Conservation (phyloP, 306 rosid species). For the Crotalaria pallida region DNA sequence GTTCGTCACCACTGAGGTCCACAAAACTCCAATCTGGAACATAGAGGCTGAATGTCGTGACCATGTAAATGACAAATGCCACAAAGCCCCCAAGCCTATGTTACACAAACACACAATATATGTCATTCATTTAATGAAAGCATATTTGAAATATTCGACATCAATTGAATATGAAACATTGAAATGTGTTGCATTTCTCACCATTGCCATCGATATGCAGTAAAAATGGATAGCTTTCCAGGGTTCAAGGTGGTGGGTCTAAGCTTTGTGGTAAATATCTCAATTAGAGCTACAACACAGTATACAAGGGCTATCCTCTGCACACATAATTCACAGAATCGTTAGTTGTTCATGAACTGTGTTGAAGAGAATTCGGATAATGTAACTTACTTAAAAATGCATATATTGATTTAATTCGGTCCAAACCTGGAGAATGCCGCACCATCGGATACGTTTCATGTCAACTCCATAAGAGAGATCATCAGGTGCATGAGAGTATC, state of each 20-base stretch:
- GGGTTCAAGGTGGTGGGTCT: constrained; percentile 43
- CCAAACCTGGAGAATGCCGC: constrained; percentile 70
- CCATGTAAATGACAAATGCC: constrained; percentile 47
- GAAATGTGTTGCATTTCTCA: constrained; percentile 1
- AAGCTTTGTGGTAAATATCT: constrained; percentile 41
- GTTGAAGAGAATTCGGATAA: neutral
- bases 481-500: constrained; percentile 71
- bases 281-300: constrained; percentile 58
- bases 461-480: constrained; percentile 52
- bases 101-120: neutral
- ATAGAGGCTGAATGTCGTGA: constrained; percentile 54
- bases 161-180: neutral
- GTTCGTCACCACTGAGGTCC: neutral
- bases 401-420: neutral
- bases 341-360: neutral
- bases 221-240: constrained; percentile 45
- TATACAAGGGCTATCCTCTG: constrained; percentile 77
- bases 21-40: constrained; percentile 71
- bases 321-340: neutral
- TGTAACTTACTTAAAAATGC: neutral
- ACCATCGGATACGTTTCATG: constrained; percentile 61
- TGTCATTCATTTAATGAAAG: neutral
- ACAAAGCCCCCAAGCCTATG: constrained; percentile 61
- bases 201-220: constrained; percentile 70
- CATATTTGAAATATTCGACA: neutral